Base-by-base conservation (phyloP, 2,329 filamentous ascomycete species). In the Diaporthe velutina region DNA sequence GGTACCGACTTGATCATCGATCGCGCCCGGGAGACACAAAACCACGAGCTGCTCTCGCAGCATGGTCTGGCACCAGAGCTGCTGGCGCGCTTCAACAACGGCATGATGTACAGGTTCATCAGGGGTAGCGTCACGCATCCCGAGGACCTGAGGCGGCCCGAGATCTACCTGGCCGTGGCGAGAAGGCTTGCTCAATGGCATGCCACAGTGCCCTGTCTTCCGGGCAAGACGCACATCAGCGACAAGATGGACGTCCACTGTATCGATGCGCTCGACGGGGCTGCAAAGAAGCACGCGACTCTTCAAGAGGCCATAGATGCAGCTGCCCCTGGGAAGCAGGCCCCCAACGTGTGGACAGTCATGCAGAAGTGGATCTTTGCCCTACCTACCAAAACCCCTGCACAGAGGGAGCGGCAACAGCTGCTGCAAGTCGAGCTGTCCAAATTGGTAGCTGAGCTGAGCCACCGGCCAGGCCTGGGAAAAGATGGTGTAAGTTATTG, bases 1-100 rank as follows among this genome's bases (percentile, higher is more conserved):
- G 95, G 96, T 77, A 98, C 97, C 78, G 95, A 98, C 81, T 90
- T 98, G 72, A 90, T 99, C 79, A 99, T 99, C 85, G 97, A 99
- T 86, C 94, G 97, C 78, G 94, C 98, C 86, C 93, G 96, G 89
- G 92, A 91, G 88, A 90, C 89, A 1, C 88, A 92, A 80, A 93
- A 93, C 82, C 97, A 99, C 85, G 95, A 95, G 82, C 89, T 98
- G 74, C 92, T 98, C 77, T 95, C 96, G 85, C 91, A 91, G 78
- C 88, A 95, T 80, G 91, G 92, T 79, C 92, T 99, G 71, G 97
- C 97, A 28, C 97, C 97, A 50, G 88, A 94, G 76, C 89, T 99
- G 70, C 90, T 98, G 75, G 97, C 96, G 72, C 93, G 96, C 78
- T 99, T 99, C 88, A 90, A 95, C 80, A 99, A 99, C 82, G 97